These are phyloP conservation scores for Acorus calamus DNA, from an alignment of 106 monocot species.

Conservation along the genomic window DNA sequence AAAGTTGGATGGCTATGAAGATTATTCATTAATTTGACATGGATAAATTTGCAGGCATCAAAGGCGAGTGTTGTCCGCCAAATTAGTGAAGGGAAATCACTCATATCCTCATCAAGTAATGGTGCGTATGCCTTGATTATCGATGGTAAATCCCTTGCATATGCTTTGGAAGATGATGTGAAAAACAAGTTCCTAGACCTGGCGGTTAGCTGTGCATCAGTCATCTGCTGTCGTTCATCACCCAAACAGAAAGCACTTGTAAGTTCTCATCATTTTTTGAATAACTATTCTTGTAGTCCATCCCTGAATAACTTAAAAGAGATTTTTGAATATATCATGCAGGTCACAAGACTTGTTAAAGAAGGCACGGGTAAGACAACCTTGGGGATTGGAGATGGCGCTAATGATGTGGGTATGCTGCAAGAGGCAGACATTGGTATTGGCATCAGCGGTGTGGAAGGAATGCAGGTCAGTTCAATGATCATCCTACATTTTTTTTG, in stretches of 20 bases:
- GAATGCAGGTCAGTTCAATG: constrained; percentile 73
- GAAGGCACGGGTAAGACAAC: constrained; percentile 56
- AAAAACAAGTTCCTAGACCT: constrained; percentile 54
- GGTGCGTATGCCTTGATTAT: constrained; percentile 78
- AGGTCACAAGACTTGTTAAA: constrained; percentile 95
- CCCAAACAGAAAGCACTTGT: constrained; percentile 96
- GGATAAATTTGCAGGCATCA: constrained; percentile 44
- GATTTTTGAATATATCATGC: background rate
- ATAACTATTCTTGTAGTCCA: too few species aligned
- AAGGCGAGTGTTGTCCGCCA: constrained; percentile 49
- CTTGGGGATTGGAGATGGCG: constrained; percentile 85
- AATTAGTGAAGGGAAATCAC: constrained; percentile 46
- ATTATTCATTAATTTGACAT: too few species aligned
- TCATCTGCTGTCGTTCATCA: constrained; percentile 93
- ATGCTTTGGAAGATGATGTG: constrained; percentile 61
- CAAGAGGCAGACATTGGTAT: constrained; percentile 98
- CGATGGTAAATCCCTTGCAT: constrained; percentile 80
- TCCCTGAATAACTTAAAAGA: too few species aligned
- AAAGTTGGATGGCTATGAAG: too few species aligned
- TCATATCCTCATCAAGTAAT: constrained; percentile 15
- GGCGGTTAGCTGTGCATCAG: constrained; percentile 74
- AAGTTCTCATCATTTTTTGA: constrained; percentile 1
- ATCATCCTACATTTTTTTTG: background rate
- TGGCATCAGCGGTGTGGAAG: constrained; percentile 89
- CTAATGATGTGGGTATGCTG: constrained; percentile 99